These are phyloP conservation scores for Kwoniella mangroviensis DNA, from an alignment of 768 basidiomycete genomes.

Conservation along the genomic window DNA sequence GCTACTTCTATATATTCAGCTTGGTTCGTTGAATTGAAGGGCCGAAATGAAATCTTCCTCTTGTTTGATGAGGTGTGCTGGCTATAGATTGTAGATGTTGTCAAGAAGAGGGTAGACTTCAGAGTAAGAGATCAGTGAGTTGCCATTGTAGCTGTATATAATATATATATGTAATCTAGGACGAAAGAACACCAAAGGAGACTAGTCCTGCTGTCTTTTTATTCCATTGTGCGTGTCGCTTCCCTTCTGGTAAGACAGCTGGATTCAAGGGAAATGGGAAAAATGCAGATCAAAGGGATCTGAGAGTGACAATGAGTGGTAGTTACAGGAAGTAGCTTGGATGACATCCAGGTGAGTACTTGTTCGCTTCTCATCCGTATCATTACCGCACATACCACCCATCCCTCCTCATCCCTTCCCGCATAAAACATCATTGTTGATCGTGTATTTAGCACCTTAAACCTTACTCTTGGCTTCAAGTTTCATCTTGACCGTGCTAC, in stretches of 20 bases:
- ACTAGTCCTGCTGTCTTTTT: not conserved
- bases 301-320: not conserved
- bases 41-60: not conserved
- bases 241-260: not conserved
- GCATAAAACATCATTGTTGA: not conserved
- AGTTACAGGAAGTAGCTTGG: not conserved
- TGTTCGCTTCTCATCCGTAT: not conserved
- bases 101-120: too few relatives aligned
- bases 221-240: not conserved
- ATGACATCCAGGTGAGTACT: not conserved
- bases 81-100: too few relatives aligned
- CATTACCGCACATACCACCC: not conserved
- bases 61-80: not conserved
- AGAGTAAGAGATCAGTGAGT: not conserved
- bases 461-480: not conserved
- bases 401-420: not conserved
- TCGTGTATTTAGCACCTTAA: not conserved
- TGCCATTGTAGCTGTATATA: not conserved
- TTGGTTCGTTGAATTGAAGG: not conserved
- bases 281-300: not conserved
- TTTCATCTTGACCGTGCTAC: too few relatives aligned
- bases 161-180: not conserved
- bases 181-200: not conserved
- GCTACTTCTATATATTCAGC: not conserved
- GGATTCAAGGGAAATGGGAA: not conserved